These are phyloP conservation scores for Xylariaceae sp. DNA, from an alignment of 2,329 filamentous ascomycete species.

Conservation along the genomic window DNA sequence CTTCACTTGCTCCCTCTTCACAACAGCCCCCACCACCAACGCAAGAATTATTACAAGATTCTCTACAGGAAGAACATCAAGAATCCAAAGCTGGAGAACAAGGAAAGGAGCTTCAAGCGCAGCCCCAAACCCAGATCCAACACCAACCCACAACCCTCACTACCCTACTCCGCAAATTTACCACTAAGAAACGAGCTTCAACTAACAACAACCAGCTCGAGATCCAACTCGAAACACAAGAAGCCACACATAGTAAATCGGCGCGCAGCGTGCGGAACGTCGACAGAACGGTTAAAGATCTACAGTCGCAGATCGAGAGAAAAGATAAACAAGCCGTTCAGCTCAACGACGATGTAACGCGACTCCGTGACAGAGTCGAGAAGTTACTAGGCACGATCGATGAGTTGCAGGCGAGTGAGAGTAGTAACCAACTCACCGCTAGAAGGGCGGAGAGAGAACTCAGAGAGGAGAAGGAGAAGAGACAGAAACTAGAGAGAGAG, in stretches of 20 bases:
- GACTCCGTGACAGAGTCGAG: constrained; percentile 85
- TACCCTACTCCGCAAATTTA: constrained; percentile 20
- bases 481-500: constrained; percentile 78
- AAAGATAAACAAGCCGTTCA: constrained; percentile 83
- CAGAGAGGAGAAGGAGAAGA: constrained; percentile 81
- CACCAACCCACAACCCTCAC: constrained; percentile 16
- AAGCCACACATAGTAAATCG: constrained; percentile 72
- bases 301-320: constrained; percentile 87
- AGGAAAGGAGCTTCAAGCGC: constrained; percentile 4
- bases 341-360: constrained; percentile 76
- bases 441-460: constrained; percentile 87
- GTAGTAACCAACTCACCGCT: constrained; percentile 71
- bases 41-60: neutral
- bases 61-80: too few species aligned
- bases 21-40: constrained; percentile 13
- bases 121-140: neutral
- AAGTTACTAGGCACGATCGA: constrained; percentile 88
- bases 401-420: constrained; percentile 86
- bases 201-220: constrained; percentile 63
- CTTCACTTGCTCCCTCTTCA: too few species aligned
- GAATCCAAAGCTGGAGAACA: constrained; percentile 1
- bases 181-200: constrained; percentile 17
- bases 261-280: constrained; percentile 87
- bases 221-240: constrained; percentile 77
- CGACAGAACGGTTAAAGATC: constrained; percentile 88